Base-by-base conservation (phyloP, 2,329 filamentous ascomycete genomes). In the Xylariales sp. region DNA sequence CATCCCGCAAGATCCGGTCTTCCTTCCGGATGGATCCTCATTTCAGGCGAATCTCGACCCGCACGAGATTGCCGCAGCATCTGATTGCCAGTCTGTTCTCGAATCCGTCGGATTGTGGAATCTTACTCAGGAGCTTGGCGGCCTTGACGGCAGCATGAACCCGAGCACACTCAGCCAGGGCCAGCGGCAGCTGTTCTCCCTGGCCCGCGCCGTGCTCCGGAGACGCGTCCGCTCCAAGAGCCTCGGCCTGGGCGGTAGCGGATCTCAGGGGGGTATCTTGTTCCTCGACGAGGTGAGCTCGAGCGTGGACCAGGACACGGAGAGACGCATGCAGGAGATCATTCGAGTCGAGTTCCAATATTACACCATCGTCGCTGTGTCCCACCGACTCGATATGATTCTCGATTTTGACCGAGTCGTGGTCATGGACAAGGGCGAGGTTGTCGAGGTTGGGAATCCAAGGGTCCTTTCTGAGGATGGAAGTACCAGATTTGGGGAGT, bases 81-180 rank as follows among this genome's bases (percentile, higher is more conserved):
- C 34, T 1, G 52, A 58, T 6, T 50, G 47, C 21, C 41, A 44
- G 6, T 32, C 46, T 3, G 51, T 53, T 12, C 46, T 57, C 4
- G 39, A 51, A 7, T 30, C 36, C 6, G 51, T 59, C 0, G 46
- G 30, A 5, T 43, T 60, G 1, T 46, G 46, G 48, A 11, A 33
- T 1, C 47, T 54, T 14, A 42, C 56, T 3, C 25, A 40, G n/a
- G 44, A 50, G 1, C 44, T 41, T 3, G 55, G 55, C 6, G 53
- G 56, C 3, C 42, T 58, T 3, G 43, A 47, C 1, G 45, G 49
- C 4, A 44, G 40, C 12, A 62, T 76, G 37, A 65, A 62, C 16
- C 55, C 61, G 4, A 54, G 65, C 12, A 63, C 63, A 40, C 52
- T 74, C 5, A 70, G 65, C n/a, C 66, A 69, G 41, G 77, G 76